A percentile compares a stretch with the other conserved stretches of the same genome.
These are phyloP conservation scores for Trematosphaeria pertusa DNA, from an alignment of 2,329 filamentous ascomycete genomes.

Conservation along the genomic window DNA sequence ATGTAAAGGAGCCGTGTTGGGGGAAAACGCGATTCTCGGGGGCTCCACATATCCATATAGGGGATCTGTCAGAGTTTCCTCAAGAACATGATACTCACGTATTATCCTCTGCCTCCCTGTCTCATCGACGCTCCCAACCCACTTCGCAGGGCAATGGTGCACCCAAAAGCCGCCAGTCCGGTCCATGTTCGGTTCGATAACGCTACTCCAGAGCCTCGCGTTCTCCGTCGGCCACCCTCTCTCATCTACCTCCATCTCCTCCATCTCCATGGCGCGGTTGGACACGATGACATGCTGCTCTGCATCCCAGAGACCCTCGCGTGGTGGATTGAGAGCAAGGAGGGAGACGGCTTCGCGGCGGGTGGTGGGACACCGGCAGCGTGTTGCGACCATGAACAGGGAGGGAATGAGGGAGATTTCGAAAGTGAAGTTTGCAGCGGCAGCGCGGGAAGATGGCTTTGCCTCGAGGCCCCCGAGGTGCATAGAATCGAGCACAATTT, in stretches of 20 bases:
- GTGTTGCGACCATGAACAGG: conserved; percentile 18
- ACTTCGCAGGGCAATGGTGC: too few relatives aligned
- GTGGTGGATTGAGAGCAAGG: conserved; percentile 24
- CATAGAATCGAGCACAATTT: conserved; percentile 17
- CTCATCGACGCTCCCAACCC: too few relatives aligned
- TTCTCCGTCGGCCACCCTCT: conserved; percentile 27
- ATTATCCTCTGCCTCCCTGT: too few relatives aligned
- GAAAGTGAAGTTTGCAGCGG: conserved; percentile 27
- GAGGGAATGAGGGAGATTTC: conserved; percentile 25
- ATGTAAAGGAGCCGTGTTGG: too few relatives aligned
- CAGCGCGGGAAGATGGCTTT: too few relatives aligned
- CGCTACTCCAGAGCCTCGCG: conserved; percentile 12
- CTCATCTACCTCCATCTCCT: conserved; percentile 25
- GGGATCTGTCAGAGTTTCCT: too few relatives aligned
- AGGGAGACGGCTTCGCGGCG: conserved; percentile 27
- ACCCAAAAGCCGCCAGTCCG: too few relatives aligned
- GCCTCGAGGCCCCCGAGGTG: too few relatives aligned
- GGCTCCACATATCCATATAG: too few relatives aligned
- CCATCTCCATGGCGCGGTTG: conserved; percentile 28
- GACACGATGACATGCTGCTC: conserved; percentile 21
- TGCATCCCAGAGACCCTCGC: conserved; percentile 31
- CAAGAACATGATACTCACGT: too few relatives aligned
- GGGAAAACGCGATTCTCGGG: too few relatives aligned
- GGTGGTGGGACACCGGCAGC: conserved; percentile 29
- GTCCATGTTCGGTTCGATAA: too few relatives aligned